Evolutionary conservation across 2,329 filamentous ascomycete genomes (phyloP).

Genomic region (Tolypocladium tropicale): DNA sequence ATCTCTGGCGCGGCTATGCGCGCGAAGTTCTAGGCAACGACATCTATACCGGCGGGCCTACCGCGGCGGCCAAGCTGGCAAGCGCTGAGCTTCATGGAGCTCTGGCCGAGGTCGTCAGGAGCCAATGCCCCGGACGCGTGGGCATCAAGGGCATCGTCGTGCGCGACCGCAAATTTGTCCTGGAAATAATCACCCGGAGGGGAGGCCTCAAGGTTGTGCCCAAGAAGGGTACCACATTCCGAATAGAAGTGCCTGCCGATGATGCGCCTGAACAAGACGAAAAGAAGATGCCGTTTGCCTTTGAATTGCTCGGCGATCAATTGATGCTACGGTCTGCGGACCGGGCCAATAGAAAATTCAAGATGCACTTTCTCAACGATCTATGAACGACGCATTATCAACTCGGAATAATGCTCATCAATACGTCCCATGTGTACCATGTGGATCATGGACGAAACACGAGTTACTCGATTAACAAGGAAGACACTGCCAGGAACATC

Average conservation of each 20-base stretch:
- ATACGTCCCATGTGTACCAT: too few species aligned
- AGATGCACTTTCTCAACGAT: constrained; percentile 66
- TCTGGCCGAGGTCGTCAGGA: constrained; percentile 69
- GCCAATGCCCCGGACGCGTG: constrained; percentile 70
- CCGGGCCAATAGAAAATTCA: constrained; percentile 85
- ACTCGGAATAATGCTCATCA: too few species aligned
- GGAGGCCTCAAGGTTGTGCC: constrained; percentile 70
- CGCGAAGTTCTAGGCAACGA: constrained; percentile 64
- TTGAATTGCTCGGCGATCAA: constrained; percentile 81
- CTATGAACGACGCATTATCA: constrained; percentile 38
- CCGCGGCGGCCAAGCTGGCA: constrained; percentile 62
- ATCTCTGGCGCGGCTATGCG: constrained; percentile 77
- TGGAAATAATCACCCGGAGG: constrained; percentile 69
- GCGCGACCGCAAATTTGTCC: constrained; percentile 75
- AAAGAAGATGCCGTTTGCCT: constrained; percentile 41
- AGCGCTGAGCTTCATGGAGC: constrained; percentile 91
- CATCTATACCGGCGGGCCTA: constrained; percentile 42
- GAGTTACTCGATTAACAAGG: background rate
- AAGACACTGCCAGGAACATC: too few species aligned
- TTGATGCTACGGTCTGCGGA: constrained; percentile 77
- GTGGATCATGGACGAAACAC: background rate
- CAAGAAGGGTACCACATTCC: constrained; percentile 83
- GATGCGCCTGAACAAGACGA: constrained; percentile 4
- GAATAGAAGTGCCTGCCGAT: constrained; percentile 52
- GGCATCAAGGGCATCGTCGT: constrained; percentile 81